Conservation (phyloP, 495 filamentous ascomycete genomes). For the Friedmanniomyces endolithicus region DNA sequence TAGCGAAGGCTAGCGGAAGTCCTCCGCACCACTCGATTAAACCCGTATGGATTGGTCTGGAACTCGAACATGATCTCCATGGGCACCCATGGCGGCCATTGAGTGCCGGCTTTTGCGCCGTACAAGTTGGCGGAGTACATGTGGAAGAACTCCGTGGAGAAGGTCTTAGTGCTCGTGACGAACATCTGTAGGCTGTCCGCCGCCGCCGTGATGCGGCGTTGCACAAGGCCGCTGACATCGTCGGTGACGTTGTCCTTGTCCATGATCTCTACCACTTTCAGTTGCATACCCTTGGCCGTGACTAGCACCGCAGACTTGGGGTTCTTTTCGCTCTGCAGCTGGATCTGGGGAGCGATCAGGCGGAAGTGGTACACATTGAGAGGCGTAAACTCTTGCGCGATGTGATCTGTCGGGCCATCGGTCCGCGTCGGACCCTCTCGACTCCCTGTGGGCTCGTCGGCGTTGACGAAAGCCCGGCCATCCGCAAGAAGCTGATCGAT, state of each 20-base stretch:
- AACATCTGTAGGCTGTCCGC: constrained; percentile 98
- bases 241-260: constrained; percentile 87
- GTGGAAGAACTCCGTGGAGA: constrained; percentile 65
- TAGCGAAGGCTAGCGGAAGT: constrained; percentile 89
- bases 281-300: constrained; percentile 89
- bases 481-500: constrained; percentile 81
- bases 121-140: constrained; percentile 92
- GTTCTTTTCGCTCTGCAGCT: constrained; percentile 96
- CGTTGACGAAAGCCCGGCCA: constrained; percentile 68
- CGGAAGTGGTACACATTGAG: constrained; percentile 90
- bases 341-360: constrained; percentile 91
- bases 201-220: constrained; percentile 80
- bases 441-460: constrained; percentile 42
- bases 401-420: constrained; percentile 53
- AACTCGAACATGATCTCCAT: constrained; percentile 98
- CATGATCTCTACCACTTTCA: constrained; percentile 94
- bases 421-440: constrained; percentile 12
- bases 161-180: constrained; percentile 81
- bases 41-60: constrained; percentile 78
- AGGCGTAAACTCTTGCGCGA: constrained; percentile 80
- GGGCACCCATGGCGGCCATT: constrained; percentile 96
- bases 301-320: constrained; percentile 83
- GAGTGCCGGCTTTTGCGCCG: constrained; percentile 67
- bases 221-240: constrained; percentile 86
- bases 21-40: constrained; percentile 85